Evolutionary conservation across 805 yeast species (phyloP).

Genomic region (Candida taoyuanica): DNA sequence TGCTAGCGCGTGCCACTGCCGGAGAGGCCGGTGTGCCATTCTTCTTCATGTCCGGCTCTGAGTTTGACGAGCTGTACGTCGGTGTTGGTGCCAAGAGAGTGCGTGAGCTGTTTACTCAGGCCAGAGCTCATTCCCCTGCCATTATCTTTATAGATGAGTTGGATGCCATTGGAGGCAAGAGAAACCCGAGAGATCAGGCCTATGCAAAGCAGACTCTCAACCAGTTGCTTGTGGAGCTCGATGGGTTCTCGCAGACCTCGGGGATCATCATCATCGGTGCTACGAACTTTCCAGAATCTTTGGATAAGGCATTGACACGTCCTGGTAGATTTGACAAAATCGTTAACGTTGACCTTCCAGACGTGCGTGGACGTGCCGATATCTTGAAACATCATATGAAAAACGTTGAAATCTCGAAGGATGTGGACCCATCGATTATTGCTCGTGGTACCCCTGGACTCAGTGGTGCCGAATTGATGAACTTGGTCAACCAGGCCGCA

Average conservation of each 20-base stretch:
- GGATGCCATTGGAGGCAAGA: slow-evolving; percentile 97
- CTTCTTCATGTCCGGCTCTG: slow-evolving; percentile 97
- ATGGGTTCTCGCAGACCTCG: slow-evolving; percentile 87
- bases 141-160: slow-evolving; percentile 95
- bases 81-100: slow-evolving; percentile 99
- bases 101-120: slow-evolving; percentile 88
- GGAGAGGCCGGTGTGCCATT: slow-evolving; percentile 99
- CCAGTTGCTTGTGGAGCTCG: slow-evolving; percentile 92
- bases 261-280: slow-evolving; percentile 98
- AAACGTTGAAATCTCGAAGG: slow-evolving; percentile 78
- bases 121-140: slow-evolving; percentile 93
- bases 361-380: slow-evolving; percentile 94
- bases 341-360: slow-evolving; percentile 93
- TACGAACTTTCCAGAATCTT: slow-evolving; percentile 94
- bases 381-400: slow-evolving; percentile 88
- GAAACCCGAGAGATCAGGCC: slow-evolving; percentile 97
- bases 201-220: slow-evolving; percentile 96
- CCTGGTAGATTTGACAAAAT: slow-evolving; percentile 98
- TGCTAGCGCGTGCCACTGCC: slow-evolving; percentile 95
- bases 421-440: slow-evolving; percentile 82
- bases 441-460: slow-evolving; percentile 98
- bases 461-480: slow-evolving; percentile 97
- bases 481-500: slow-evolving; percentile 96
- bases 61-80: slow-evolving; percentile 95
- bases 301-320: slow-evolving; percentile 95